phyloP scores from a whole-genome alignment of 129 eudicot species.

The Helichrysum umbraculigerum region DNA sequence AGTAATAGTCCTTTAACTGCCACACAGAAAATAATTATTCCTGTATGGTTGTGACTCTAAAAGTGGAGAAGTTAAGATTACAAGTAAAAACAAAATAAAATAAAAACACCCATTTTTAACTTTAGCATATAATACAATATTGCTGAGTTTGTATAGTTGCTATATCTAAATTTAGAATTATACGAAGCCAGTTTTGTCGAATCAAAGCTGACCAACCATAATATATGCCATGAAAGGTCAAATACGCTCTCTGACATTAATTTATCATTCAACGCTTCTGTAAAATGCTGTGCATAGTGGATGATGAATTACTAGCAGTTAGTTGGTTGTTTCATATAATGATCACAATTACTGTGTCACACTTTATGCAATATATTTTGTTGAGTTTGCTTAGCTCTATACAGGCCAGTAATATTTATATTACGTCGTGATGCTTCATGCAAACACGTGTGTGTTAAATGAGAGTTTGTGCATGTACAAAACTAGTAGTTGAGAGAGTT shows the following conservation, averaged over 20 bases:
- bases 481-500: slow-evolving; percentile 2
- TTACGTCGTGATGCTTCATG: slow-evolving; percentile 15
- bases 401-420: background rate
- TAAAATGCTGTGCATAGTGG: background rate
- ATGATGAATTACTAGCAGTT: slow-evolving; percentile 1
- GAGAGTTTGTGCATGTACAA: slow-evolving; percentile 16
- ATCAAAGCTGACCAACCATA: slow-evolving; percentile 20
- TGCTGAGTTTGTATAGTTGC: slow-evolving; percentile 4
- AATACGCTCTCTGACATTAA: background rate
- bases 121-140: background rate
- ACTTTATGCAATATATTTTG: background rate
- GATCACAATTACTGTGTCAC: slow-evolving; percentile 1
- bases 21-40: background rate
- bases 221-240: background rate
- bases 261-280: background rate
- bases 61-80: background rate
- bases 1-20: background rate
- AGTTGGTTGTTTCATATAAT: background rate
- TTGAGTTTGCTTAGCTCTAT: slow-evolving; percentile 11
- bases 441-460: slow-evolving; percentile 22
- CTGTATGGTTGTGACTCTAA: background rate
- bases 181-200: background rate
- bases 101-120: background rate
- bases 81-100: background rate
- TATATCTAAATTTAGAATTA: background rate